Conservation (phyloP, 1,284 basidiomycete species). For the Gyrodon tennesseensis region DNA sequence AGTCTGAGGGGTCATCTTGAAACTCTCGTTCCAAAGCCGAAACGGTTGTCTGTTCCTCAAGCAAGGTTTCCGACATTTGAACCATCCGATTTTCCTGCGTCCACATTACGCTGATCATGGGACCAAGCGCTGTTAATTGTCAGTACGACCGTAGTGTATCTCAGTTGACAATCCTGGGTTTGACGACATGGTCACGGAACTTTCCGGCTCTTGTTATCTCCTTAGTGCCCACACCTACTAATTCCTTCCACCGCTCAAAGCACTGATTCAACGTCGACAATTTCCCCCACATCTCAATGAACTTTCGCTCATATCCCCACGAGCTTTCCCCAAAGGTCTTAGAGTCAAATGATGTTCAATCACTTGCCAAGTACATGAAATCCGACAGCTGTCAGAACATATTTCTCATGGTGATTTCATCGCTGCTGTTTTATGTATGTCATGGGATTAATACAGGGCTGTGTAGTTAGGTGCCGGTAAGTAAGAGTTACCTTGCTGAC, state of each 20-base stretch:
- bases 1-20: neutral
- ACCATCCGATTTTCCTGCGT: neutral
- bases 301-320: constrained; percentile 3
- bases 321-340: constrained; percentile 34
- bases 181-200: neutral
- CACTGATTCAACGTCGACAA: neutral
- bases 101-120: no score
- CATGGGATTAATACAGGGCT: constrained; percentile 10
- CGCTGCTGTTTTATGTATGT: constrained; percentile 4
- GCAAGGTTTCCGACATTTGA: neutral
- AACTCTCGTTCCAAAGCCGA: neutral
- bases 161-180: neutral
- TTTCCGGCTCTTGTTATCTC: constrained; percentile 2
- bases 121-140: no score
- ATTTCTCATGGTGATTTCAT: constrained; percentile 63
- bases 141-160: neutral
- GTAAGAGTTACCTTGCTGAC: constrained; percentile 43
- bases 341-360: constrained; percentile 46
- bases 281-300: constrained; percentile 26
- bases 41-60: neutral
- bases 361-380: constrained; percentile 65
- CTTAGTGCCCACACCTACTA: neutral
- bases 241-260: neutral
- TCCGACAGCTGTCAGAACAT: constrained; percentile 66
- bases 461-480: constrained; percentile 64